These are phyloP conservation scores for Heritiera littoralis DNA, from an alignment of 345 rosid species.

Conservation along the genomic window DNA sequence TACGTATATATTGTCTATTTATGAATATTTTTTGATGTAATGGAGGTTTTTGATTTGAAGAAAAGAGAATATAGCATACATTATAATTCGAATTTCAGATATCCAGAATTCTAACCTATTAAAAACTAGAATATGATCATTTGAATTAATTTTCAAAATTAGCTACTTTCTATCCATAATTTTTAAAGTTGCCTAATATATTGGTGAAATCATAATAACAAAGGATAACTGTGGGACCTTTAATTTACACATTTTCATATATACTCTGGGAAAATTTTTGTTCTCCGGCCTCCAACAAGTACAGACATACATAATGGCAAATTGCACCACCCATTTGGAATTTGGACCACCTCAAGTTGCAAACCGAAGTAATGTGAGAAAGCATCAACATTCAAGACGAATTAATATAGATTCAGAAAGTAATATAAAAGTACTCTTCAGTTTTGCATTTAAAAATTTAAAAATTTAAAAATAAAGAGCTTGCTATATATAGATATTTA, in stretches of 20 bases:
- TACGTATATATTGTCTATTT: neutral
- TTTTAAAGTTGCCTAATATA: neutral
- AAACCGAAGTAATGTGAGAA: neutral
- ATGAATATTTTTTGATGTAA: neutral
- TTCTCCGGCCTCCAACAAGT: too few relatives aligned
- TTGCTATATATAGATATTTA: too few relatives aligned
- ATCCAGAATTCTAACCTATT: too few relatives aligned
- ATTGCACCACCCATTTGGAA: neutral
- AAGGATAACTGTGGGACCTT: neutral
- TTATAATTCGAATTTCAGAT: too few relatives aligned
- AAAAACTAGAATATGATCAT: too few relatives aligned
- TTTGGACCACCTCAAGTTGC: neutral
- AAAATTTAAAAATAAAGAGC: too few relatives aligned
- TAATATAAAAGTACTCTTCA: neutral
- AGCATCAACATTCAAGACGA: neutral
- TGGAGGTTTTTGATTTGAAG: too few relatives aligned
- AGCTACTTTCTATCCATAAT: too few relatives aligned
- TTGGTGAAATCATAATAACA: too few relatives aligned
- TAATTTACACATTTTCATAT: neutral
- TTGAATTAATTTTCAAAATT: too few relatives aligned
- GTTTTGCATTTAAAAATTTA: neutral
- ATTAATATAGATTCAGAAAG: neutral
- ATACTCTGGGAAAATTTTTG: neutral
- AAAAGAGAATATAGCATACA: too few relatives aligned
- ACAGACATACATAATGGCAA: too few relatives aligned